Evolutionary conservation across 495 filamentous ascomycete genomes (phyloP).

Genomic region (Penicillium nucicola): DNA sequence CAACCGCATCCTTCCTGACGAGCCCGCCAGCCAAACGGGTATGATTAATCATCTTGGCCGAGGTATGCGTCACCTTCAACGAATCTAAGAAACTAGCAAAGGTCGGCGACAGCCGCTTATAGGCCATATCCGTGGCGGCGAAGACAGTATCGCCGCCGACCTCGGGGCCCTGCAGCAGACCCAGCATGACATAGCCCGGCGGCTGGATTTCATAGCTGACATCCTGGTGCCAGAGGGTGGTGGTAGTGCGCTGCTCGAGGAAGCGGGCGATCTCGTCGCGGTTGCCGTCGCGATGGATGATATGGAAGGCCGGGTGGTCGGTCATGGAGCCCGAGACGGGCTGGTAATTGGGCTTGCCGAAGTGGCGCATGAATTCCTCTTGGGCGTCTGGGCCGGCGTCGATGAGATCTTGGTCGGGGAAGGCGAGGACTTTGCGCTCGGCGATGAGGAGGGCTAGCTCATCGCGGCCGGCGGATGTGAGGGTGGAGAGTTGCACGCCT

Average conservation of each 20-base stretch:
- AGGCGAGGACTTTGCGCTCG: constrained; percentile 74
- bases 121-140: constrained; percentile 71
- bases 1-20: constrained; percentile 68
- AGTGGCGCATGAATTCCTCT: constrained; percentile 53
- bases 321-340: constrained; percentile 52
- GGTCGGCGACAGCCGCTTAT: constrained; percentile 65
- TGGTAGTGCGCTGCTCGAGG: constrained; percentile 52
- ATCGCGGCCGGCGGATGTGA: constrained; percentile 69
- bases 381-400: constrained; percentile 65
- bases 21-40: constrained; percentile 58
- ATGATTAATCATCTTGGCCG: constrained; percentile 69
- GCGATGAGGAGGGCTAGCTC: constrained; percentile 75
- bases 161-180: constrained; percentile 53
- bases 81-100: constrained; percentile 73
- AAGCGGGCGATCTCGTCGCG: constrained; percentile 53
- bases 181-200: constrained; percentile 56
- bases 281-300: constrained; percentile 60
- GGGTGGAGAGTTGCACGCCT: constrained; percentile 66
- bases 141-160: constrained; percentile 77
- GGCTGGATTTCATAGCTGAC: constrained; percentile 60
- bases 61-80: constrained; percentile 69
- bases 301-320: constrained; percentile 55
- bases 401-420: constrained; percentile 69
- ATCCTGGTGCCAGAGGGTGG: constrained; percentile 59
- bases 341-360: constrained; percentile 60